Conservation (phyloP, 768 basidiomycete genomes). For the Mycena rebaudengoi region DNA sequence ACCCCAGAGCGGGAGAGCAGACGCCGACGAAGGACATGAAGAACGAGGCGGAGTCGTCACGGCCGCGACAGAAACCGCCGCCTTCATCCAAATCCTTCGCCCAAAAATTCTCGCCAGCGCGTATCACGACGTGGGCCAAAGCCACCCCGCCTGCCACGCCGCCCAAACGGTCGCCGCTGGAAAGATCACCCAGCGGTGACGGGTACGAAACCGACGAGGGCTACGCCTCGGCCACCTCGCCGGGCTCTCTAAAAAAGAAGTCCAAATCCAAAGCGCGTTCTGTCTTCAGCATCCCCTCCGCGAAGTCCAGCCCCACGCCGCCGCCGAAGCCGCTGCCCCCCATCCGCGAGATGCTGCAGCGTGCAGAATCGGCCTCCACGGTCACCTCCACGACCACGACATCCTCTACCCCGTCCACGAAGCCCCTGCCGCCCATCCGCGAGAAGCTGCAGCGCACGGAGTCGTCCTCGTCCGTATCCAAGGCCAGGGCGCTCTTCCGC, state of each 20-base stretch:
- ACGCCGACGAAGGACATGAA: neutral
- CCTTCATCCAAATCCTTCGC: conserved; percentile 8
- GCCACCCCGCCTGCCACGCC: conserved; percentile 2
- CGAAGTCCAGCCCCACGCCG: neutral
- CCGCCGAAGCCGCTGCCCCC: conserved; percentile 11
- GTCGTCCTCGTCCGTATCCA: conserved; percentile 12
- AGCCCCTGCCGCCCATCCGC: conserved; percentile 18
- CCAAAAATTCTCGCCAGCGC: conserved; percentile 17
- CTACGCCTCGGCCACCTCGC: conserved; percentile 15
- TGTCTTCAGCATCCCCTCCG: conserved; percentile 12
- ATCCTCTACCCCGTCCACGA: neutral
- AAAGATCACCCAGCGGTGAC: conserved; percentile 1
- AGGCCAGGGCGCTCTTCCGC: conserved; percentile 17
- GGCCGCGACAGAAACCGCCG: neutral
- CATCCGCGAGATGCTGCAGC: conserved; percentile 13
- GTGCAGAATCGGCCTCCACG: conserved; percentile 3
- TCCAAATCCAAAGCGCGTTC: conserved; percentile 11
- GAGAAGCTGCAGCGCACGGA: conserved; percentile 5
- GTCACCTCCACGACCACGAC: conserved; percentile 8
- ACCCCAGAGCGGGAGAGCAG: neutral
- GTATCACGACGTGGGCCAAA: conserved; percentile 3
- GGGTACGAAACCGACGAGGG: conserved; percentile 24
- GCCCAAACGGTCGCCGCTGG: neutral
- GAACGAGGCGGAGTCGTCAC: neutral
- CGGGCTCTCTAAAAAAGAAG: neutral